These are phyloP conservation scores for Crithidia brevicula DNA, from an alignment of 208 protist species.

Conservation along the genomic window DNA sequence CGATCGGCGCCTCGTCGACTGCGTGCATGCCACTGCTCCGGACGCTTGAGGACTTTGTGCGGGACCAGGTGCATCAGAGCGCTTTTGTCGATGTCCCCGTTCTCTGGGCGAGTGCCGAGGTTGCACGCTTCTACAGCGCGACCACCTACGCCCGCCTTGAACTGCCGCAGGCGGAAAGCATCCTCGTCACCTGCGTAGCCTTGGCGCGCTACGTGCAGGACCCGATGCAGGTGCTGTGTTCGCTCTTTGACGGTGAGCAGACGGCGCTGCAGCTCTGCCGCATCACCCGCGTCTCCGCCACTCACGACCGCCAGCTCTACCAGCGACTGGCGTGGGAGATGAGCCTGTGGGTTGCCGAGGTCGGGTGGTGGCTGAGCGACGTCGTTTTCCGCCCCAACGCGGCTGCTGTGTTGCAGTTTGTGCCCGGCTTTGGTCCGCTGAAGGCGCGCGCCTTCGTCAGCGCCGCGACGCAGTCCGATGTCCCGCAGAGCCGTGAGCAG, in stretches of 20 bases:
- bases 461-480: slow-evolving; percentile 24
- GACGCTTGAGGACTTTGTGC: slow-evolving; percentile 67
- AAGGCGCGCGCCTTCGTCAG: slow-evolving; percentile 56
- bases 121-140: slow-evolving; percentile 69
- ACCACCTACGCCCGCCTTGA: slow-evolving; percentile 59
- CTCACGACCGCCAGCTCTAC: slow-evolving; percentile 64
- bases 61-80: slow-evolving; percentile 43
- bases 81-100: slow-evolving; percentile 61
- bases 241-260: slow-evolving; percentile 73
- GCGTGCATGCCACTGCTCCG: slow-evolving; percentile 61
- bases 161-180: slow-evolving; percentile 43
- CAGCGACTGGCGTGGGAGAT: slow-evolving; percentile 79
- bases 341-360: slow-evolving; percentile 74
- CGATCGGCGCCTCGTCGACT: slow-evolving; percentile 56
- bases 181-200: slow-evolving; percentile 50
- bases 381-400: slow-evolving; percentile 54
- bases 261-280: slow-evolving; percentile 68
- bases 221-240: slow-evolving; percentile 59
- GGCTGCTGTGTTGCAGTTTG: slow-evolving; percentile 71
- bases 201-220: slow-evolving; percentile 82
- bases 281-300: slow-evolving; percentile 34
- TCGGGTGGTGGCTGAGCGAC: slow-evolving; percentile 70
- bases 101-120: slow-evolving; percentile 71
- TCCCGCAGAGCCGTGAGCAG: slow-evolving; percentile 43
- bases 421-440: slow-evolving; percentile 69